A percentile compares a stretch with the other conserved stretches of the same genome.
Evolutionary conservation across 371 early-diverging fungal species (phyloP).

Genomic region (Amoeboradix gromovi): DNA sequence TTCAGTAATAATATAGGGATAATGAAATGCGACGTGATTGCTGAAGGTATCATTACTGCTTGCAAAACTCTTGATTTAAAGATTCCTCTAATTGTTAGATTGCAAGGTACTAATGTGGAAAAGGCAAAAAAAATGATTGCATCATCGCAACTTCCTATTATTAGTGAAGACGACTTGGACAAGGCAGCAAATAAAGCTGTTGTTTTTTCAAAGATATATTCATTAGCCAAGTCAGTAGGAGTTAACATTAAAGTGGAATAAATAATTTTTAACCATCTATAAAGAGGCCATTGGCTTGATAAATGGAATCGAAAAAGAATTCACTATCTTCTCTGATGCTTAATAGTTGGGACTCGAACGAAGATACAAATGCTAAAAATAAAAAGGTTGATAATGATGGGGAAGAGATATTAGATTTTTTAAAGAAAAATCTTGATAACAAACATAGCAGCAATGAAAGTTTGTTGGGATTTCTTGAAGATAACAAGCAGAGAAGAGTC

Average conservation of each 20-base stretch:
- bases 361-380: not conserved
- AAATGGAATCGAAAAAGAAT: not conserved
- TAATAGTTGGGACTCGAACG: not conserved
- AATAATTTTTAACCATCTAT: not conserved
- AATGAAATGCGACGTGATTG: conserved; percentile 93
- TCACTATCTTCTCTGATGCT: not conserved
- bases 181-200: conserved; percentile 79
- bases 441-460: too few species aligned
- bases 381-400: not conserved
- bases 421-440: not conserved
- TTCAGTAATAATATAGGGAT: conserved; percentile 14
- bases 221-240: conserved; percentile 32
- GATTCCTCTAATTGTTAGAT: conserved; percentile 77
- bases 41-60: conserved; percentile 85
- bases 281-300: too few species aligned
- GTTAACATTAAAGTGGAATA: conserved; percentile 20
- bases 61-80: conserved; percentile 50
- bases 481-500: too few species aligned
- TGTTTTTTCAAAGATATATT: conserved; percentile 54
- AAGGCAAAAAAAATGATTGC: conserved; percentile 58
- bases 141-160: conserved; percentile 65
- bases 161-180: conserved; percentile 72
- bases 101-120: conserved; percentile 66
- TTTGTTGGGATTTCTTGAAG: too few species aligned
- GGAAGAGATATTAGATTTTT: not conserved